A percentile compares a stretch with the other conserved stretches of the same genome.
phyloP scores from a whole-genome alignment of 768 basidiomycete genomes.

The Boletus rubescentipes region DNA sequence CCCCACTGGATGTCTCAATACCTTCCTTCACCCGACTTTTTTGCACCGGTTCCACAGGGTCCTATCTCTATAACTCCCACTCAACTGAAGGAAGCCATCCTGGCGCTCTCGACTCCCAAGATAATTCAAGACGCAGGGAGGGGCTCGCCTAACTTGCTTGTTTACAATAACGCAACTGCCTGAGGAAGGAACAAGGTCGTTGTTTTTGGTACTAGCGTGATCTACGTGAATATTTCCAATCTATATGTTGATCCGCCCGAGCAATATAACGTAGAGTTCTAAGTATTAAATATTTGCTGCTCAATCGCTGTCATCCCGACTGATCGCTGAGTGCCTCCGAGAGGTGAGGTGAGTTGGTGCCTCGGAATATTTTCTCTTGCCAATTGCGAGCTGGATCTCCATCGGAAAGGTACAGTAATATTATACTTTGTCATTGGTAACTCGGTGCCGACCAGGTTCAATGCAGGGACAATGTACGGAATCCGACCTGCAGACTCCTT shows the following conservation, averaged over 20 bases:
- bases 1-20: constrained; percentile 57
- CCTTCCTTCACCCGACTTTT: constrained; percentile 53
- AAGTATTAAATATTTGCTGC: too few species aligned
- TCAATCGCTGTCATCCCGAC: background rate
- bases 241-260: constrained; percentile 2
- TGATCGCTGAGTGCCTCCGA: too few species aligned
- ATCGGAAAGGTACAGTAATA: too few species aligned
- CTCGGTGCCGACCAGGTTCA: too few species aligned
- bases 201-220: background rate
- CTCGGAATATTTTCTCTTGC: too few species aligned
- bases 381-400: too few species aligned
- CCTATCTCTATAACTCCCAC: constrained; percentile 54
- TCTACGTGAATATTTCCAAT: constrained; percentile 1
- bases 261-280: constrained; percentile 14
- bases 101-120: constrained; percentile 55
- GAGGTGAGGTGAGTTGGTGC: too few species aligned
- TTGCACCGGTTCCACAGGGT: constrained; percentile 43
- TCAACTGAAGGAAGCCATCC: constrained; percentile 75
- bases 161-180: constrained; percentile 77
- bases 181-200: background rate
- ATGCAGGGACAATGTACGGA: background rate
- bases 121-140: constrained; percentile 46
- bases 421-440: too few species aligned
- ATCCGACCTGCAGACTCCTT: constrained; percentile 11
- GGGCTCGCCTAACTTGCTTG: constrained; percentile 66